These are phyloP conservation scores for Vigna reflexopilosa DNA, from an alignment of 306 rosid species.

Conservation along the genomic window DNA sequence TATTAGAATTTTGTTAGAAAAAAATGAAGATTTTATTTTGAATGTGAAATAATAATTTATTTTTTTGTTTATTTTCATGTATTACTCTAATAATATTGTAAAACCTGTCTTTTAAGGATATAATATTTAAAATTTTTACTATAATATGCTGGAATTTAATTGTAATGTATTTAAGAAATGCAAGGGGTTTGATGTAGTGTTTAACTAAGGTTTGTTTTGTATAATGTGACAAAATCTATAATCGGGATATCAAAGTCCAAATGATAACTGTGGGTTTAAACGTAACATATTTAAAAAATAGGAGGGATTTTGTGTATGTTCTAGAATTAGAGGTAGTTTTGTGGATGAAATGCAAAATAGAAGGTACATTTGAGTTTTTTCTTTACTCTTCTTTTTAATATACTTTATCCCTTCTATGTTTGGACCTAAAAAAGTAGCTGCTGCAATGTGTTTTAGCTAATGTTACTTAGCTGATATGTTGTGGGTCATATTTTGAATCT, in stretches of 20 bases:
- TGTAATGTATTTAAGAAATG: neutral
- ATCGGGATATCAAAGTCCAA: neutral
- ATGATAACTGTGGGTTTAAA: neutral
- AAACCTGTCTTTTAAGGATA: neutral
- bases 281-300: neutral
- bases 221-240: neutral
- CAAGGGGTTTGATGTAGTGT: neutral
- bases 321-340: neutral
- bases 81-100: neutral
- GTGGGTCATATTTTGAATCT: conserved; percentile 33
- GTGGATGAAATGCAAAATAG: neutral
- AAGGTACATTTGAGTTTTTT: neutral
- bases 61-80: neutral
- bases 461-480: conserved; percentile 39
- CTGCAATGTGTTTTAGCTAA: conserved; percentile 8
- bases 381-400: neutral
- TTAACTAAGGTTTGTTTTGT: neutral
- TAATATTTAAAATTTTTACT: neutral
- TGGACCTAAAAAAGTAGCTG: neutral
- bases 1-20: neutral
- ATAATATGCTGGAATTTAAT: neutral
- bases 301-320: neutral
- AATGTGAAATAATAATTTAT: neutral
- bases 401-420: neutral
- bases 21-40: neutral